These are phyloP conservation scores for Glebionis coronaria DNA, from an alignment of 129 eudicot species.

Conservation along the genomic window DNA sequence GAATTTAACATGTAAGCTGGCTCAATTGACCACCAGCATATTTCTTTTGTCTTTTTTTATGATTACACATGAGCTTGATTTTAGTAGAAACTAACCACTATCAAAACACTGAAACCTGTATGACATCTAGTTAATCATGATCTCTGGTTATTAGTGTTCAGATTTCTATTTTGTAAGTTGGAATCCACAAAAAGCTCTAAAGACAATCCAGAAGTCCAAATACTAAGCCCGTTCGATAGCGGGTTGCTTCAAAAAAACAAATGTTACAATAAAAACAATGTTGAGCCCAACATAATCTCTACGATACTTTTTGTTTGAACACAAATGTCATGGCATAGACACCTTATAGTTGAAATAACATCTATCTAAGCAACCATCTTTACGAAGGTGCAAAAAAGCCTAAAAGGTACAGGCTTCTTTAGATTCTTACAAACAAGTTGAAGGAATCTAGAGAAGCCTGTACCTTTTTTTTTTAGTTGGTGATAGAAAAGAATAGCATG, in stretches of 20 bases:
- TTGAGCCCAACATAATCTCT: not conserved
- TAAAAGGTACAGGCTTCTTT: no score
- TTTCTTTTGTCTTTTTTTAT: no score
- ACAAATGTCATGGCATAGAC: not conserved
- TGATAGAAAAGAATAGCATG: no score
- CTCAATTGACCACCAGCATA: not conserved
- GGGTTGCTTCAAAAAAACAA: constrained; percentile 4
- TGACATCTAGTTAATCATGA: no score
- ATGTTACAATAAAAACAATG: not conserved
- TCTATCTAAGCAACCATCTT: not conserved
- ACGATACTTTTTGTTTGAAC: not conserved
- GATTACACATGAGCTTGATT: no score
- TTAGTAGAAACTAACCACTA: no score
- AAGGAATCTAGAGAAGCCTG: no score
- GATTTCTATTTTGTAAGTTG: not conserved
- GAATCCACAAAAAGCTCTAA: not conserved
- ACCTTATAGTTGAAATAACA: not conserved
- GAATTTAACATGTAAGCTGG: not conserved
- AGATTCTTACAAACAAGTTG: no score
- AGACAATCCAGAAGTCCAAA: not conserved
- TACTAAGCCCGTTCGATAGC: not conserved
- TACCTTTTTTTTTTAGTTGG: no score
- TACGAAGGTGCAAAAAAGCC: not conserved
- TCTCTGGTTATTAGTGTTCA: no score
- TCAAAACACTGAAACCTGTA: no score